Conservation (phyloP, 768 basidiomycete genomes). For the Psilocybe cyanescens region DNA sequence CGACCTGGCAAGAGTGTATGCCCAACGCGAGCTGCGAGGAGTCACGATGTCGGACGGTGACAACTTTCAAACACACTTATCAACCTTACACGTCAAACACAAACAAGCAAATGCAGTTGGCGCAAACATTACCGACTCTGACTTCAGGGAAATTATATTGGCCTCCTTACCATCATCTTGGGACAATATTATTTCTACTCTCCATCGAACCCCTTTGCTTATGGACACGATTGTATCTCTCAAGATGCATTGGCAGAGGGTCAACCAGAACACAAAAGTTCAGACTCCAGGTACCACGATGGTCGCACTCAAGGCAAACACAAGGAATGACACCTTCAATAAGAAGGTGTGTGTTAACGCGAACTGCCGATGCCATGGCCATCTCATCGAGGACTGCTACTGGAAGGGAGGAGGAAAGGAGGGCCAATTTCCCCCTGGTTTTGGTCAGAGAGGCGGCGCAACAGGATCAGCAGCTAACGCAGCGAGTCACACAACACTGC, state of each 20-base stretch:
- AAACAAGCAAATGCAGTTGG: constrained; percentile 15
- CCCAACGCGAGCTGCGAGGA: constrained; percentile 18
- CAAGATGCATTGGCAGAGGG: constrained; percentile 8
- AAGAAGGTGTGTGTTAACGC: constrained; percentile 16
- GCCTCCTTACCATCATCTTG: constrained; percentile 25
- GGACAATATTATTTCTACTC: constrained; percentile 19
- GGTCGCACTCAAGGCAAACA: constrained; percentile 2
- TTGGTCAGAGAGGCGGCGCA: constrained; percentile 12
- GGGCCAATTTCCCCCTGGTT: constrained; percentile 33
- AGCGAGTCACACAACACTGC: not conserved
- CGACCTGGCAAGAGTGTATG: constrained; percentile 15
- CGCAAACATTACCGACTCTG: constrained; percentile 10
- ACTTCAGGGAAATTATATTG: constrained; percentile 24
- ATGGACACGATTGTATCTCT: constrained; percentile 15
- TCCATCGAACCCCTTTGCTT: constrained; percentile 12
- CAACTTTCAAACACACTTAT: constrained; percentile 19
- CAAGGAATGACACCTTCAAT: not conserved
- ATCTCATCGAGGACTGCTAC: constrained; percentile 33
- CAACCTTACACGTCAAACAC: constrained; percentile 18
- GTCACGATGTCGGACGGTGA: constrained; percentile 17
- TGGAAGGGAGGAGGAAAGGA: constrained; percentile 38
- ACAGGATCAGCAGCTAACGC: not conserved
- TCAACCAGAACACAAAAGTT: not conserved
- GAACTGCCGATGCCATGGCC: constrained; percentile 27
- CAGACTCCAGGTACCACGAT: not conserved